A percentile compares a stretch with the other conserved stretches of the same genome.
Conservation (phyloP, 2,329 filamentous ascomycete genomes). For the Penicillium hordei region DNA sequence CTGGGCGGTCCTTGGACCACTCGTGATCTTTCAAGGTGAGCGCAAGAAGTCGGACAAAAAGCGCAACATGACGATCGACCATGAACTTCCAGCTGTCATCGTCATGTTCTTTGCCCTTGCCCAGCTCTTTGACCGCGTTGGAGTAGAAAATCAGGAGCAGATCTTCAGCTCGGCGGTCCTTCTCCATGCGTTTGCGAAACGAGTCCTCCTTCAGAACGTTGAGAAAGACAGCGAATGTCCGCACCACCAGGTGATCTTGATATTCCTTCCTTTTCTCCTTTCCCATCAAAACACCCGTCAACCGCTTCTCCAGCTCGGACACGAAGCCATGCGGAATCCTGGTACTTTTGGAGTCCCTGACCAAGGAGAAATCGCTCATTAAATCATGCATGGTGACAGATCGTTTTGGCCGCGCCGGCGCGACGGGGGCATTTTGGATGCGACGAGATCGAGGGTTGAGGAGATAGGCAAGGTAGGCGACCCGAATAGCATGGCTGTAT, state of each 20-base stretch:
- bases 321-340: slow-evolving; percentile 71
- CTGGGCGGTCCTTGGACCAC: slow-evolving; percentile 79
- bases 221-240: slow-evolving; percentile 91
- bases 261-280: slow-evolving; percentile 83
- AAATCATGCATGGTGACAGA: slow-evolving; percentile 75
- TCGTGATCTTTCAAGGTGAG: slow-evolving; percentile 79
- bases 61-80: slow-evolving; percentile 88
- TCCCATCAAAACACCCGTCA: slow-evolving; percentile 77
- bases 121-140: slow-evolving; percentile 84
- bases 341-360: slow-evolving; percentile 67
- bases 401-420: slow-evolving; percentile 66
- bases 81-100: slow-evolving; percentile 90
- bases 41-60: slow-evolving; percentile 85
- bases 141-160: slow-evolving; percentile 95
- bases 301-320: slow-evolving; percentile 69
- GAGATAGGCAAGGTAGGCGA: slow-evolving; percentile 88
- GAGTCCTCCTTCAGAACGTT: slow-evolving; percentile 86
- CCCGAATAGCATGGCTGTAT: slow-evolving; percentile 85
- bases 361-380: slow-evolving; percentile 78
- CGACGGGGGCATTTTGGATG: slow-evolving; percentile 74
- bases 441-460: slow-evolving; percentile 87
- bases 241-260: slow-evolving; percentile 84
- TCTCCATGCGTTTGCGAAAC: slow-evolving; percentile 89
- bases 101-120: slow-evolving; percentile 70
- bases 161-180: slow-evolving; percentile 89